Conservation (phyloP, 148 eudicot species). For the Vaccinium corymbosum region DNA sequence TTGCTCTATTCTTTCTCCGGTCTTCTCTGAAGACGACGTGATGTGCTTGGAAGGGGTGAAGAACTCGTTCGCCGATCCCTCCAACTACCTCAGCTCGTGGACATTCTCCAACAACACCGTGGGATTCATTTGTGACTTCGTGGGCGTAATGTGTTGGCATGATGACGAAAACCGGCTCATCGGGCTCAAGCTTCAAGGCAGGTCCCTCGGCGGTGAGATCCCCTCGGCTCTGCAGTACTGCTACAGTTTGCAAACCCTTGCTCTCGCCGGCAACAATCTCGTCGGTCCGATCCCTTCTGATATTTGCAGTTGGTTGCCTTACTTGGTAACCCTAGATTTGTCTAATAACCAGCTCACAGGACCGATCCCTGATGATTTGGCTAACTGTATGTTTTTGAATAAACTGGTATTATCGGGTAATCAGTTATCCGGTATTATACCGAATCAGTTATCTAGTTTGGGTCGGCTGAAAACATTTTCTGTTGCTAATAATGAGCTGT, state of each 20-base stretch:
- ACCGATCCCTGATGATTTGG: slow-evolving; percentile 47
- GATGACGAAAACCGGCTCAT: slow-evolving; percentile 67
- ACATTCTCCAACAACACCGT: slow-evolving; percentile 42
- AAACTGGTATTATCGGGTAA: slow-evolving; percentile 43
- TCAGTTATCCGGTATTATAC: slow-evolving; percentile 53
- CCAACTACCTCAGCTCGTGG: slow-evolving; percentile 40
- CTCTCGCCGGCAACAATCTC: slow-evolving; percentile 54
- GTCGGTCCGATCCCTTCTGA: slow-evolving; percentile 55
- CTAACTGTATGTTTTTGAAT: slow-evolving; percentile 60
- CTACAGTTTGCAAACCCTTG: slow-evolving; percentile 46
- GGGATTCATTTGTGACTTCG: slow-evolving; percentile 49
- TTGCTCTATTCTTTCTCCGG: background rate
- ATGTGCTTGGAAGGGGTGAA: slow-evolving; percentile 58
- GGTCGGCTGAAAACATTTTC: slow-evolving; percentile 53
- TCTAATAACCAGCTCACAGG: slow-evolving; percentile 55
- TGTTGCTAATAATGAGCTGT: slow-evolving; percentile 43
- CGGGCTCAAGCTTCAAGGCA: slow-evolving; percentile 38
- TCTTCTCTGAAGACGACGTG: slow-evolving; percentile 52
- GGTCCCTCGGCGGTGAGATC: slow-evolving; percentile 41
- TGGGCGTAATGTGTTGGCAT: slow-evolving; percentile 75
- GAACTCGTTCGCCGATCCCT: slow-evolving; percentile 43
- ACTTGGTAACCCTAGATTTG: slow-evolving; percentile 61
- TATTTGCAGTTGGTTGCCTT: slow-evolving; percentile 75
- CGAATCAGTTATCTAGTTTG: slow-evolving; percentile 46
- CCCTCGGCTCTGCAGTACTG: slow-evolving; percentile 51